These are phyloP conservation scores for Luvunga scandens DNA, from an alignment of 345 rosid species.

Conservation along the genomic window DNA sequence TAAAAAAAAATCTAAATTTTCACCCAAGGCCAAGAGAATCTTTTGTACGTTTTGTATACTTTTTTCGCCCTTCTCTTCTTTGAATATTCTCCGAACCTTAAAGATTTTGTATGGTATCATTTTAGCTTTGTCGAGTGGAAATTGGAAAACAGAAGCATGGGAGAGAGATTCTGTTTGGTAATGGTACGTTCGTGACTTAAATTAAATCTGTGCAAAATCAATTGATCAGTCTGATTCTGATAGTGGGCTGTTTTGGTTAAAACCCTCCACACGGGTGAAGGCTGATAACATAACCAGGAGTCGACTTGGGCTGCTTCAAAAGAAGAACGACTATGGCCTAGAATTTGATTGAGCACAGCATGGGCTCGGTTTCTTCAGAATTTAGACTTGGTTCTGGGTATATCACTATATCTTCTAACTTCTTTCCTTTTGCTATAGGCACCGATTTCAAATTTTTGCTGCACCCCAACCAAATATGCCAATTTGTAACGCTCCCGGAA, in stretches of 20 bases:
- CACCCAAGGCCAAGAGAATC: too few relatives aligned
- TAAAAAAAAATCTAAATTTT: not conserved
- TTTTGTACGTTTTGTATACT: too few relatives aligned
- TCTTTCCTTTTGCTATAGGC: not conserved
- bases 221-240: too few relatives aligned
- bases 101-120: not conserved
- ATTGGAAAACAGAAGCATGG: not conserved
- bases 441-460: too few relatives aligned
- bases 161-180: too few relatives aligned
- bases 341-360: not conserved
- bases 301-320: not conserved
- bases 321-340: not conserved
- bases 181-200: too few relatives aligned
- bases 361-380: not conserved
- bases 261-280: too few relatives aligned
- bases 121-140: not conserved
- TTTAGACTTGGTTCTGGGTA: not conserved
- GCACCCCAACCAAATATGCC: not conserved
- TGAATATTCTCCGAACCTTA: not conserved
- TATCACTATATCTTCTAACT: not conserved
- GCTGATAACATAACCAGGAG: too few relatives aligned
- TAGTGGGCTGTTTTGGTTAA: too few relatives aligned
- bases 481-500: not conserved
- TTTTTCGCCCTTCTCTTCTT: too few relatives aligned
- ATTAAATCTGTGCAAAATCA: too few relatives aligned